Evolutionary conservation across 306 rosid genomes (phyloP).

Genomic region (Betula pendula): DNA sequence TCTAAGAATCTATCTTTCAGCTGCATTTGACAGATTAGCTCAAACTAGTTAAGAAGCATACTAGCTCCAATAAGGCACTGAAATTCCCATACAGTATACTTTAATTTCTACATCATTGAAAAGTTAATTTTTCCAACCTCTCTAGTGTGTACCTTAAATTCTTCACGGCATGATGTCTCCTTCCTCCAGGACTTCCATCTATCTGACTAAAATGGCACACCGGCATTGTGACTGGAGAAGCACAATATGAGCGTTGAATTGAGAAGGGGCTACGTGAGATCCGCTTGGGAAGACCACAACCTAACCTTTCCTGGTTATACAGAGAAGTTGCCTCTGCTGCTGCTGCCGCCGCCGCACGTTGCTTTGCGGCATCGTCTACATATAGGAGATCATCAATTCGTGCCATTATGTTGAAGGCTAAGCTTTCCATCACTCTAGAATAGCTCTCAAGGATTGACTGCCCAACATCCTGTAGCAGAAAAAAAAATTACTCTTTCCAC

Average conservation of each 20-base stretch:
- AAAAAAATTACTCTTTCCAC: background rate
- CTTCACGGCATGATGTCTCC: constrained; percentile 15
- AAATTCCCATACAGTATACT: constrained; percentile 5
- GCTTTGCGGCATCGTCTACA: constrained; percentile 43
- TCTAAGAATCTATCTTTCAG: background rate
- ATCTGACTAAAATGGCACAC: constrained; percentile 11
- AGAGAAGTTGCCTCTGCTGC: constrained; percentile 24
- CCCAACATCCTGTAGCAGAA: constrained; percentile 45
- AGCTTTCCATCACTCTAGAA: constrained; percentile 53
- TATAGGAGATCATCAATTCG: constrained; percentile 54
- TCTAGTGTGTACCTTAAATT: constrained; percentile 9
- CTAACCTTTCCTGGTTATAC: constrained; percentile 29
- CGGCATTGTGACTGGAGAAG: constrained; percentile 18
- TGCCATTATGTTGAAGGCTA: constrained; percentile 51
- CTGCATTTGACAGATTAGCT: constrained; percentile 3
- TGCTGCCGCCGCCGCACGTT: constrained; percentile 34
- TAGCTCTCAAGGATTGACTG: constrained; percentile 53
- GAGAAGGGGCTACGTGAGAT: constrained; percentile 26
- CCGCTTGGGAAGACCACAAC: constrained; percentile 17
- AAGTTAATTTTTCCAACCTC: constrained; percentile 23
- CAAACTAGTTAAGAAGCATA: background rate
- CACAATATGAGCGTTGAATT: constrained; percentile 13
- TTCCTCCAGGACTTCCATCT: constrained; percentile 9
- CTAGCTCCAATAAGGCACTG: background rate
- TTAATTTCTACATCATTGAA: constrained; percentile 1